Evolutionary conservation across 2,329 filamentous ascomycete species (phyloP), one percentile per base, ranked within the genome.

Genomic region (Penicillium sp.): DNA sequence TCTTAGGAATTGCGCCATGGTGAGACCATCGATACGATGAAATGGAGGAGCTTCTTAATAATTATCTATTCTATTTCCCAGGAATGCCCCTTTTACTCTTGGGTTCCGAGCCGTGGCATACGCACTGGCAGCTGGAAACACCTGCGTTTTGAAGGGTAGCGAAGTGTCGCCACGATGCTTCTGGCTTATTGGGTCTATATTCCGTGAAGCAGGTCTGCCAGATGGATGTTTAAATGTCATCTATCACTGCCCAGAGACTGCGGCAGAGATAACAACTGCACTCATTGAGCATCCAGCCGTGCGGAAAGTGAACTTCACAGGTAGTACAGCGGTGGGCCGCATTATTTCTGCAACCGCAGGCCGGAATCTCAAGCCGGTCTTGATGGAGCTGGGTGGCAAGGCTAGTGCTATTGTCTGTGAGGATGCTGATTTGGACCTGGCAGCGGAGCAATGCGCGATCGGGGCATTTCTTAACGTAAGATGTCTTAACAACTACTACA

Each of bases 201-300:
- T 90, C 63, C 80, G 80, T 60, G 82, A 89, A 61, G 89, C 89
- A 1, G 89, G 90, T 0, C 77, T 93, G 3, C 89, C 89, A 0
- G 74, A 77, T 2, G 90, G 89, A n/a, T 85, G 83, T 0, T 69
- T 93, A 16, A 92, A 90, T 68, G 74, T 88, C 47, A 74, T 93
- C 24, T 80, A 83, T 38, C 76, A 82, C 49, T 76, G 75, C 14
- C 77, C 81, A 0, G 18, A 49, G 11, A 69, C 72, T 51, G 75
- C 71, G 0, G 62, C 70, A 0, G 64, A 60, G 2, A 62, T 75
- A 9, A 72, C 69, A 1, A 65, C 74, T n/a, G 47, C 64, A 0
- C 56, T 79, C 30, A 74, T 79, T 40, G 62, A 66, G 8, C 68
- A 73, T 47, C 66, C 66, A 0, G 63, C 62, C 1, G 67, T 79